Conservation (phyloP, 495 filamentous ascomycete species). For the Penicillium cosmopolitanum region DNA sequence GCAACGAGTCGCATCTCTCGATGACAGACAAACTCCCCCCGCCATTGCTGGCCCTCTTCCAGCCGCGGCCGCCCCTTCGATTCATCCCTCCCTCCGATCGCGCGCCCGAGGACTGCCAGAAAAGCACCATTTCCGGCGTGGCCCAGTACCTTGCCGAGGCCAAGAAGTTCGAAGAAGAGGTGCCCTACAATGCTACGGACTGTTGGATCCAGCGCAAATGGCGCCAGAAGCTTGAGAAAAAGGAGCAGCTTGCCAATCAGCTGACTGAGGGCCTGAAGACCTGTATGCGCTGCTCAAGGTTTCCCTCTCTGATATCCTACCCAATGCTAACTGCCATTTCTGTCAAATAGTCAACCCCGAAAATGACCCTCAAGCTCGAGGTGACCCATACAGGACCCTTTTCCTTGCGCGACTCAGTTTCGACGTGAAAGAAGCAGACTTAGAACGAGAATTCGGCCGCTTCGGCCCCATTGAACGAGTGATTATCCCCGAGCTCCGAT, state of each 20-base stretch:
- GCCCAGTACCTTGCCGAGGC: conserved; percentile 73
- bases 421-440: conserved; percentile 82
- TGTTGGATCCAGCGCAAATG: conserved; percentile 88
- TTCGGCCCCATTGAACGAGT: conserved; percentile 95
- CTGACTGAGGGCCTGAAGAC: conserved; percentile 65
- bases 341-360: conserved; percentile 64
- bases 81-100: conserved; percentile 85
- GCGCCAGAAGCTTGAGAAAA: conserved; percentile 78
- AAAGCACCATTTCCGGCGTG: conserved; percentile 68
- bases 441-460: conserved; percentile 92
- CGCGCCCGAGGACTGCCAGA: conserved; percentile 77
- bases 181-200: conserved; percentile 82
- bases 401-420: conserved; percentile 91
- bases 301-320: neutral
- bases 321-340: conserved; percentile 10
- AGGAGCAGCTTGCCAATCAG: conserved; percentile 62
- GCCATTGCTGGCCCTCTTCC: conserved; percentile 90
- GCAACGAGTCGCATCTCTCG: conserved; percentile 23
- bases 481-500: conserved; percentile 11
- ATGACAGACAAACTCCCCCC: conserved; percentile 98
- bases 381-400: conserved; percentile 92
- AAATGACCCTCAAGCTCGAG: conserved; percentile 77
- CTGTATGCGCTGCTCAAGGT: conserved; percentile 58
- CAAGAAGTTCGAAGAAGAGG: conserved; percentile 68
- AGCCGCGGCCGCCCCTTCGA: conserved; percentile 87